These are phyloP conservation scores for Tilletiopsis washingtonensis DNA, from an alignment of 1,284 basidiomycete genomes.

Conservation along the genomic window DNA sequence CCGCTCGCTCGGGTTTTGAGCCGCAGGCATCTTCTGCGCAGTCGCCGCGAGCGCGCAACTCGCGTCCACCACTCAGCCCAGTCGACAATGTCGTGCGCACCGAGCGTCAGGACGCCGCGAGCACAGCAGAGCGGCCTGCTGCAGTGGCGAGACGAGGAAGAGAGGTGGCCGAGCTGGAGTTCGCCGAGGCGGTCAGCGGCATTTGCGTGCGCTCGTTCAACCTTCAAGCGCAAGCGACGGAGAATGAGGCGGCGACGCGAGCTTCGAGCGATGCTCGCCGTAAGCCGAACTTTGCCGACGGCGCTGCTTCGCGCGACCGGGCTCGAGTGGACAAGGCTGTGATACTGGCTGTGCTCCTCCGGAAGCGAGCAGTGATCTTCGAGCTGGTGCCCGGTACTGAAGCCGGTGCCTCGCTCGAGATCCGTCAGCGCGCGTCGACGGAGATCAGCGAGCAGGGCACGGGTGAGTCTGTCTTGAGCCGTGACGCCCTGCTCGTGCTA, in stretches of 20 bases:
- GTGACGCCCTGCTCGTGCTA: not conserved
- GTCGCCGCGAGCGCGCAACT: too few species aligned
- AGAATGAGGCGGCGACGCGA: too few species aligned
- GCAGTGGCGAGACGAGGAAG: conserved; percentile 6
- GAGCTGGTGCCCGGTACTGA: conserved; percentile 11
- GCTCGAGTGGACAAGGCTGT: not conserved
- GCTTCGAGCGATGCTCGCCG: too few species aligned
- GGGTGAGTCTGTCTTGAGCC: not conserved
- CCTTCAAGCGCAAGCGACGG: too few species aligned
- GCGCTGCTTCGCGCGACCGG: too few species aligned
- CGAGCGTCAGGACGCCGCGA: not conserved
- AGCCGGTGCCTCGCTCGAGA: too few species aligned
- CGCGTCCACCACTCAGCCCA: not conserved
- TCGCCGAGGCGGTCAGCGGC: conserved; percentile 28
- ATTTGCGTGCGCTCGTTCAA: conserved; percentile 19
- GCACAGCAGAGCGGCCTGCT: not conserved
- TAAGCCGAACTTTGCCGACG: too few species aligned
- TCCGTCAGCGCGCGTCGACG: not conserved
- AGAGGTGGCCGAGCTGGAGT: conserved; percentile 37
- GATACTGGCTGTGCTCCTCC: conserved; percentile 24
- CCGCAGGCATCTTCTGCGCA: too few species aligned
- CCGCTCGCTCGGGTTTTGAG: too few species aligned
- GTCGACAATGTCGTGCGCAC: not conserved
- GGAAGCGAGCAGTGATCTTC: conserved; percentile 25
- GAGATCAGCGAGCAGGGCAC: not conserved